Base-by-base conservation (phyloP, 805 yeast species). In the Kuraishia molischiana region DNA sequence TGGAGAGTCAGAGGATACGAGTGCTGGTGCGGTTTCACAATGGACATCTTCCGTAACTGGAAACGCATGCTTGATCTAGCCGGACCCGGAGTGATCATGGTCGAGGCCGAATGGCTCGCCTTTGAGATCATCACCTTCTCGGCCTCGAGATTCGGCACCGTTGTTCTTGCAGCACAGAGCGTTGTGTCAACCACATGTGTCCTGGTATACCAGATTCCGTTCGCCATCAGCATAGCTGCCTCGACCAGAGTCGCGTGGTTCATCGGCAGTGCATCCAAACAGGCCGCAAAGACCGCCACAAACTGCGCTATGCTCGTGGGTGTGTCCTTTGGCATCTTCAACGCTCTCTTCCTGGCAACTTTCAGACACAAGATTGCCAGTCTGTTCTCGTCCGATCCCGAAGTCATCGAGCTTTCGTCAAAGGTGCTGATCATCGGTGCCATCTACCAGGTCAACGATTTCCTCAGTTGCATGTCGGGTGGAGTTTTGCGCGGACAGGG, bases 231-330 rank as follows among this genome's bases (percentile, higher is more conserved):
- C 6, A 79, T 83, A 38, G 84, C 89, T 3, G 73, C 83, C 0
- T 76, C 86, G 10, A 81, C 90, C 2, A 69, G 90, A 56, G 72
- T 82, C 17, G 90, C 90, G 4, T 79, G 84, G 66, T 79, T 66
- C 44, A 69, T 83, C 39, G 92, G 92, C 19, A 83, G 85, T 1
- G 49, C 51, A 37, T 52, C 59, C 3, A 28, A 59, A 22, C 35
- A 44, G 5, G 57, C 61, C 19, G 61, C 64, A 3, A 38, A 32
- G 10, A 45, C 44, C 0, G 43, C 61, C 1, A 48, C 61, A 15
- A 41, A 47, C 21, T 48, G 54, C 44, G 52, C 54, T n/a, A 48
- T 53, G 34, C 34, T 50, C 3, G 40, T 53, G 29, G 53, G 59
- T 4, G 30, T 41, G 1, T 35, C 39, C 13, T 43, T 56, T 34